These are phyloP conservation scores for Pestalotiopsis sp. DNA, from an alignment of 2,329 filamentous ascomycete species.

Conservation along the genomic window DNA sequence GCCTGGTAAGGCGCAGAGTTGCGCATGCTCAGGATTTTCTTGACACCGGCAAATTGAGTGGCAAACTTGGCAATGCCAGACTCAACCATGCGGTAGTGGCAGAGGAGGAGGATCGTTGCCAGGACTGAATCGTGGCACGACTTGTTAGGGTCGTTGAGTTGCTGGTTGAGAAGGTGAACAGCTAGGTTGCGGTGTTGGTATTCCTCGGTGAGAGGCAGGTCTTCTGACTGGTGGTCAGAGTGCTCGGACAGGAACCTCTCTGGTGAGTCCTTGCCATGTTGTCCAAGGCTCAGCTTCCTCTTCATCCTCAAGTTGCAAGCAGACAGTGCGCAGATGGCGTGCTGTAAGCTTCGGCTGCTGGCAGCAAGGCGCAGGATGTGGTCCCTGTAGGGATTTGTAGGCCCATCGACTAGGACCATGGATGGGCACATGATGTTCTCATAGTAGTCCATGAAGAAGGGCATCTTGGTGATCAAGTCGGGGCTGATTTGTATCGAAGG, in stretches of 20 bases:
- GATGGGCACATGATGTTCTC: slow-evolving; percentile 89
- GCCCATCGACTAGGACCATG: slow-evolving; percentile 87
- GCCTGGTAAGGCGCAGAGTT: slow-evolving; percentile 54
- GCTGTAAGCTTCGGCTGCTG: slow-evolving; percentile 81
- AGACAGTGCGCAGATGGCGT: slow-evolving; percentile 86
- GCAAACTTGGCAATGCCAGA: slow-evolving; percentile 92
- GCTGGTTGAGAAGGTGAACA: slow-evolving; percentile 80
- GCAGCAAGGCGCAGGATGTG: slow-evolving; percentile 80
- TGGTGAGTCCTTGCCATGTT: slow-evolving; percentile 55
- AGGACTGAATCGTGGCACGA: slow-evolving; percentile 85
- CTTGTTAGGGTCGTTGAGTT: slow-evolving; percentile 75
- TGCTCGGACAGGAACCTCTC: slow-evolving; percentile 48
- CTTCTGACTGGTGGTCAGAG: slow-evolving; percentile 53
- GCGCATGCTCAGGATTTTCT: slow-evolving; percentile 82
- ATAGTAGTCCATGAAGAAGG: slow-evolving; percentile 92
- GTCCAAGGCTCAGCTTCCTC: slow-evolving; percentile 64
- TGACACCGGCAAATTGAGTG: slow-evolving; percentile 89
- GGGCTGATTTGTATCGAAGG: slow-evolving; percentile 56
- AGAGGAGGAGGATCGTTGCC: slow-evolving; percentile 84
- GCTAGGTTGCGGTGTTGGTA: slow-evolving; percentile 81
- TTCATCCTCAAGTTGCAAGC: slow-evolving; percentile 91
- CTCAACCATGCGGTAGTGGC: slow-evolving; percentile 91
- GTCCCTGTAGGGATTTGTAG: slow-evolving; percentile 81
- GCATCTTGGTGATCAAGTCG: slow-evolving; percentile 75
- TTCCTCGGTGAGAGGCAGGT: slow-evolving; percentile 75